Conservation (phyloP, 225 moss, liverwort and hornwort genomes). For the Sphagnum tenellum region DNA sequence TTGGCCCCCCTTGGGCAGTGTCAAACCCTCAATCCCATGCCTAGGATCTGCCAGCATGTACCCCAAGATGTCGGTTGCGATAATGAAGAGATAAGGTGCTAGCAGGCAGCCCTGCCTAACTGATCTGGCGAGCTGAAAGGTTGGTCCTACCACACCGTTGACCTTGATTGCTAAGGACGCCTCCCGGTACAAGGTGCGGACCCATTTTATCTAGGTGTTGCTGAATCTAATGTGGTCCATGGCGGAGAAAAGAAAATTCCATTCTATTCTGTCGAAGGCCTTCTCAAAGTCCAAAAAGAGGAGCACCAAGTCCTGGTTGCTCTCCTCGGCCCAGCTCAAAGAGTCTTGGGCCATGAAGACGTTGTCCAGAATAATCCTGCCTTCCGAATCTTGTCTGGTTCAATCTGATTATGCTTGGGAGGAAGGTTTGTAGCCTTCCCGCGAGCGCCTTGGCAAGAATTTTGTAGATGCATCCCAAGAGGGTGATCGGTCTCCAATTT, state of each 20-base stretch:
- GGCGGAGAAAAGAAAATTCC: background rate
- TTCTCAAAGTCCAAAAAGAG: slow-evolving; percentile 4
- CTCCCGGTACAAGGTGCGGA: background rate
- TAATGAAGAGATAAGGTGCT: background rate
- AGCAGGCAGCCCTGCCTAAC: slow-evolving; percentile 6
- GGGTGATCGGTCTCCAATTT: background rate
- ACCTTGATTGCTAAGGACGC: background rate
- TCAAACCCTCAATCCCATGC: background rate
- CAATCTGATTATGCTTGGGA: background rate
- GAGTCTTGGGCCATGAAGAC: background rate
- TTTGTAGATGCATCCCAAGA: slow-evolving; percentile 1
- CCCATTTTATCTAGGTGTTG: background rate
- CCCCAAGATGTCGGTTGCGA: background rate
- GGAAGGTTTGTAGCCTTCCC: background rate
- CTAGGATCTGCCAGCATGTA: background rate
- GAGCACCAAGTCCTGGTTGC: background rate
- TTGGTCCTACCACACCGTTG: background rate
- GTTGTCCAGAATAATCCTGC: background rate
- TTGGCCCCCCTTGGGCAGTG: background rate
- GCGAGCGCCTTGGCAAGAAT: background rate
- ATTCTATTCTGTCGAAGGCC: background rate
- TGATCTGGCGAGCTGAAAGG: background rate
- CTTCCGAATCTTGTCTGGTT: background rate
- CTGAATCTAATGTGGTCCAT: background rate
- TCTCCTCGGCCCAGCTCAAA: background rate